Base-by-base conservation (phyloP, 2,329 filamentous ascomycete species). In the Ceratocystiopsis brevicomis region DNA sequence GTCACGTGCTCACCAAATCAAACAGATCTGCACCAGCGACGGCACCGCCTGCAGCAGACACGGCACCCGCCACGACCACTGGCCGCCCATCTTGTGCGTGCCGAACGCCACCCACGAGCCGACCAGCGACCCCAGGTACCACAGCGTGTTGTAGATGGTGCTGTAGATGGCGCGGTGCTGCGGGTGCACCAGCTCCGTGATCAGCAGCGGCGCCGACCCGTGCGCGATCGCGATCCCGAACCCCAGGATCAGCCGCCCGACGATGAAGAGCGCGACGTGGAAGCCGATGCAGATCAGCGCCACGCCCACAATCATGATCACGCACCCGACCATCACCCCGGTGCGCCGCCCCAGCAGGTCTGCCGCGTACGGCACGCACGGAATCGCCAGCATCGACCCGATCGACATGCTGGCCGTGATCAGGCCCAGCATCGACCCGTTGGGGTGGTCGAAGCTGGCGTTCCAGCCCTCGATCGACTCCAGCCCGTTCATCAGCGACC, bases 361-460 rank as follows among this genome's bases (percentile, higher is more conserved):
- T 9, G 64, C 62, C 12, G 57, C 57, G 54, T 64, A 68, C 6
- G 66, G 64, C 5, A 63, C 61, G 39, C 65, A 54, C 2, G 63
- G 62, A 16, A 68, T 57, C 37, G 64, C 63, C 13, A 59, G 56
- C 41, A 69, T 55, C 13, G 59, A 61, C 45, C 66, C 66, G 41
- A 67, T 58, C 32, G 61, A 60, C 59, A 66, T 62, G 51, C 65
- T 64, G 35, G 59, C 60, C 19, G 59, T 57, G 36, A 66, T 55
- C 19, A 66, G 54, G 40, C 64, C 63, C 30, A 65, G 58, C 33
- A 56, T 54, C 1, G 60, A 52, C 10, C 57, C 53, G 43, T 41
- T 47, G 14, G 55, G 57, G 40, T 55, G 36, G 41, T 57, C 38
- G 51, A 61, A 61, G 41, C 49, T 51, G 6, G 56, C 50, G 41